Conservation (phyloP, 139 green algal species). For the Coccomyxa sp. region DNA sequence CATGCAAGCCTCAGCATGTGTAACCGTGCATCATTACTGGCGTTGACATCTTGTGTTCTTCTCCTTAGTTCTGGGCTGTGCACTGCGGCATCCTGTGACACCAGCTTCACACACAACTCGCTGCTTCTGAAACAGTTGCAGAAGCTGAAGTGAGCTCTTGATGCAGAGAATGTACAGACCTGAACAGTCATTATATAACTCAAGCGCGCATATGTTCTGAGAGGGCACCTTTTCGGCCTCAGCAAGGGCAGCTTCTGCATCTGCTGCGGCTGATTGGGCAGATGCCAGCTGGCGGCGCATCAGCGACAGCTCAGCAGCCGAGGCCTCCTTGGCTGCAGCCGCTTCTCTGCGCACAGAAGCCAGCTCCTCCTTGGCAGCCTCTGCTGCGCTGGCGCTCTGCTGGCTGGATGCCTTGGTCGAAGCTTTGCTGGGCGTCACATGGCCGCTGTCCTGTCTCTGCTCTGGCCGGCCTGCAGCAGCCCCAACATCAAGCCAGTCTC, state of each 20-base stretch:
- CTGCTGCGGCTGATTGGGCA: constrained; percentile 38
- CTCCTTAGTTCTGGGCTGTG: not conserved
- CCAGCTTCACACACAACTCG: too few relatives aligned
- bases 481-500: too few relatives aligned
- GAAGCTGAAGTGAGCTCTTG: not conserved
- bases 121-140: too few relatives aligned
- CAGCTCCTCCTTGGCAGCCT: not conserved
- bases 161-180: not conserved
- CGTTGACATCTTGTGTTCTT: not conserved
- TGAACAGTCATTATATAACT: not conserved
- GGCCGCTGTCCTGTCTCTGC: too few relatives aligned
- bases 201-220: too few relatives aligned
- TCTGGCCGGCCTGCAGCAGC: constrained; percentile 1
- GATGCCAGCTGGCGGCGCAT: constrained; percentile 67
- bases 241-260: constrained; percentile 5
- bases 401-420: too few relatives aligned
- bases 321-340: constrained; percentile 50
- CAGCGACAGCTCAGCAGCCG: constrained; percentile 61
- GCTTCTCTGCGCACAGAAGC: constrained; percentile 13
- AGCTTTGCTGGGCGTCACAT: too few relatives aligned
- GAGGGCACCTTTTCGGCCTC: constrained; percentile 35
- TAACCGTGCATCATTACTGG: not conserved
- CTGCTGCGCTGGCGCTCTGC: not conserved
- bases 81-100: too few relatives aligned
- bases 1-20: not conserved